These are phyloP conservation scores for Thalassiosira oceanica DNA, from an alignment of 352 stramenopile species.

Conservation along the genomic window DNA sequence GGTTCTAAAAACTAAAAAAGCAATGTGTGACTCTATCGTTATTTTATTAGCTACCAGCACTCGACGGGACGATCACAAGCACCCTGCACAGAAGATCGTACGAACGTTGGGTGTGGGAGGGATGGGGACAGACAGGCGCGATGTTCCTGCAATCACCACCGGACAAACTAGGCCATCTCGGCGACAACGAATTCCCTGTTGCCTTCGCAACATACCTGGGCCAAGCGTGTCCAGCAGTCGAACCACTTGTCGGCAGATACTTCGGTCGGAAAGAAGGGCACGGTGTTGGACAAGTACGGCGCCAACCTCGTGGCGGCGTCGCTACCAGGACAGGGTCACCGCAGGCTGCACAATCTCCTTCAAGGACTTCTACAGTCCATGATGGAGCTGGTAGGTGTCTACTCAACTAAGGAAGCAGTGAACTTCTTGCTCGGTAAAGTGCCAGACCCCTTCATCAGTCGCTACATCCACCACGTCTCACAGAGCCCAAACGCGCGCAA, in stretches of 20 bases:
- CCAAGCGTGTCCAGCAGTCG: constrained; percentile 11
- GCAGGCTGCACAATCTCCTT: constrained; percentile 3
- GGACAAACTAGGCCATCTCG: constrained; percentile 4
- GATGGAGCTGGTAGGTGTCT: constrained; percentile 12
- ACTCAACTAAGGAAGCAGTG: not conserved
- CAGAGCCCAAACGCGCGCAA: not conserved
- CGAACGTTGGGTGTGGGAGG: constrained; percentile 8
- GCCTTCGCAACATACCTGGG: constrained; percentile 9
- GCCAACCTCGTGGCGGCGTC: constrained; percentile 13
- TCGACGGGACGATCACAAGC: constrained; percentile 3
- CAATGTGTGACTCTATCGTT: too few species aligned
- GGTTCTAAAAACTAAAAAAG: too few species aligned
- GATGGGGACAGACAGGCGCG: not conserved
- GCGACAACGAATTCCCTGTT: constrained; percentile 2
- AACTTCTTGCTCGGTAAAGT: constrained; percentile 17
- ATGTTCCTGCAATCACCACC: constrained; percentile 7
- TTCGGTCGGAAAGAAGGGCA: constrained; percentile 21
- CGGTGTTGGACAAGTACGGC: constrained; percentile 10
- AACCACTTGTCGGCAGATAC: constrained; percentile 5
- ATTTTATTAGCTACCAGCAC: too few species aligned
- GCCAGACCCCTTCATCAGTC: not conserved
- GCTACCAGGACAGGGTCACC: constrained; percentile 11
- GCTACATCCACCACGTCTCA: constrained; percentile 1
- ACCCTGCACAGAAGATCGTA: not conserved
- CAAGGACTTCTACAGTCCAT: constrained; percentile 3